These are phyloP conservation scores for Hyphodiscus hymeniophilus DNA, from an alignment of 495 filamentous ascomycete genomes.

Conservation along the genomic window DNA sequence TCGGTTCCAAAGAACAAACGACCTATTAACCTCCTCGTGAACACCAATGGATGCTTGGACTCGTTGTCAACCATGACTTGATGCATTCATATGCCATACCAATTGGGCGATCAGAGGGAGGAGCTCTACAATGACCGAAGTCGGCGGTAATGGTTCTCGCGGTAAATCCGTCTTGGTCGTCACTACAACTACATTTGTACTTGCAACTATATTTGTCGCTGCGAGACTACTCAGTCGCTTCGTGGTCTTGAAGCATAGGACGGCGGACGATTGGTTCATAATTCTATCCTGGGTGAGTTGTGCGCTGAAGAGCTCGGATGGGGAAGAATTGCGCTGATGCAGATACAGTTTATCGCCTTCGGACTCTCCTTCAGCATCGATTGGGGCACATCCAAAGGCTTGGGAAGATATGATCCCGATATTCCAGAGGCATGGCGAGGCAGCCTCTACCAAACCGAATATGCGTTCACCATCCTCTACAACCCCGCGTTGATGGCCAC, in stretches of 20 bases:
- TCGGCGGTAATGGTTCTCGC: constrained; percentile 24
- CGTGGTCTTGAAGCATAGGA: constrained; percentile 60
- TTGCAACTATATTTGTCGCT: constrained; percentile 63
- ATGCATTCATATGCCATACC: not conserved
- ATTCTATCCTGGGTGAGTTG: constrained; percentile 63
- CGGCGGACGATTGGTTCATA: constrained; percentile 78
- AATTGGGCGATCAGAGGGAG: too few relatives aligned
- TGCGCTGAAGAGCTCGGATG: constrained; percentile 5
- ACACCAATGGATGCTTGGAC: not conserved
- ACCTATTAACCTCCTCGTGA: too few relatives aligned
- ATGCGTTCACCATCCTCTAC: constrained; percentile 24
- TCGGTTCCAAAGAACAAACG: too few relatives aligned
- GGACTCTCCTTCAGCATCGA: constrained; percentile 71
- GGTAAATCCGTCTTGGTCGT: constrained; percentile 64
- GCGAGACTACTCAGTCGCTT: constrained; percentile 64
- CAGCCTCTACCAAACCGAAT: constrained; percentile 15
- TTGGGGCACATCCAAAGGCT: constrained; percentile 58
- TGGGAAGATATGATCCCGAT: constrained; percentile 67
- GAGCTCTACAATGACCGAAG: not conserved
- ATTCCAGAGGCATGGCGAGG: constrained; percentile 31
- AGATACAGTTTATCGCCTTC: constrained; percentile 54
- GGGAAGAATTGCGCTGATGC: not conserved
- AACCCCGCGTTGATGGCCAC: constrained; percentile 83
- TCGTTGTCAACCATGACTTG: not conserved
- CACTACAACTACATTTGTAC: constrained; percentile 57